Evolutionary conservation across 139 green algal genomes (phyloP).

Genomic region (Edaphochlamys debaryana): DNA sequence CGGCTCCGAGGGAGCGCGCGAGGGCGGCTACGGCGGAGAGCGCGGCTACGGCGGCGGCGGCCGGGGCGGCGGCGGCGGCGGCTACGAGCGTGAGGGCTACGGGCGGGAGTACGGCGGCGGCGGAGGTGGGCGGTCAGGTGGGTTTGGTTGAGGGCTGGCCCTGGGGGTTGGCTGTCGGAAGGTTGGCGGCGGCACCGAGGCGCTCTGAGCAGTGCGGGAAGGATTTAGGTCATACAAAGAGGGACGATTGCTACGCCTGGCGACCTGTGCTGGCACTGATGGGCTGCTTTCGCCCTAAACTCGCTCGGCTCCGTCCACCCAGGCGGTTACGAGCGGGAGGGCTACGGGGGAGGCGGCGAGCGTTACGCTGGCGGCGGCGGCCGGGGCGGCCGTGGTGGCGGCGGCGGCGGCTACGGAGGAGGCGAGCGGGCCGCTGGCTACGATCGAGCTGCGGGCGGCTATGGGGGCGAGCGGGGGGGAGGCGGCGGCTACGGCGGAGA

Average conservation of each 20-base stretch:
- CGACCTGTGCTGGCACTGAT: too few species aligned
- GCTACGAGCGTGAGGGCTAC: constrained; percentile 1
- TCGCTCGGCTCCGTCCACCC: too few species aligned
- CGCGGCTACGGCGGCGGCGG: neutral
- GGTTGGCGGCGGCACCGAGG: too few species aligned
- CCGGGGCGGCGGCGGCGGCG: neutral
- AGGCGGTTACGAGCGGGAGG: neutral
- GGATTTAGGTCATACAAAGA: too few species aligned
- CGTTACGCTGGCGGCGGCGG: neutral
- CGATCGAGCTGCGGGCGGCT: neutral
- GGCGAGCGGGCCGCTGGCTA: neutral
- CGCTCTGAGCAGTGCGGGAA: too few species aligned
- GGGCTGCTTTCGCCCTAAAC: too few species aligned
- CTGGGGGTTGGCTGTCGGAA: too few species aligned
- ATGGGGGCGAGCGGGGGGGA: constrained; percentile 14
- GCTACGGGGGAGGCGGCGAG: neutral
- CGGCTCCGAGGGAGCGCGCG: neutral
- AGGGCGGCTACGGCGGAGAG: neutral
- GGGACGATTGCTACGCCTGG: too few species aligned
- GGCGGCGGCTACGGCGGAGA: neutral
- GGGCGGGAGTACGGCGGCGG: neutral
- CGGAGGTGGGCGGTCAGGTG: neutral
- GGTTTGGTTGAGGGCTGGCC: neutral
- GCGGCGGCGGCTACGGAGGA: neutral
- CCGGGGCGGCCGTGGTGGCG: neutral